Evolutionary conservation across 2,329 filamentous ascomycete genomes (phyloP), one percentile per base, ranked within the genome.

Genomic region (Geosmithia flava): DNA sequence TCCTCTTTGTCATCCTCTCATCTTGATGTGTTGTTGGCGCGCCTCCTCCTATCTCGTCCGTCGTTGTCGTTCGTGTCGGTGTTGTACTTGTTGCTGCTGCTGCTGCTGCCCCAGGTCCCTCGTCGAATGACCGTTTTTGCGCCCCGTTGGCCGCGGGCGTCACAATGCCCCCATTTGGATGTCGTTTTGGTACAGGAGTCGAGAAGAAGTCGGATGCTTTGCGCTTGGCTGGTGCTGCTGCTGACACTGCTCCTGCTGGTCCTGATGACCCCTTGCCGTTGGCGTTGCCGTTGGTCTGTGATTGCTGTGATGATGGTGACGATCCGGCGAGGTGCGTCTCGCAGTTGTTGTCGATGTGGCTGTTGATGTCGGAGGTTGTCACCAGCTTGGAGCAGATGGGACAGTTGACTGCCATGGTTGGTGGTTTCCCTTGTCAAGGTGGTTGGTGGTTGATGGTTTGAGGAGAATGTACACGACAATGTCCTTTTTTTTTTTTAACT

Each of bases 261-360:
- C 23, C 23, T 27, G 23, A 4, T 27, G 23, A 27, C 23, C 23
- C 23, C 23, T 27, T 27, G 23, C 23, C 8, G 23, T 49, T 13
- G 56, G 53, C 2, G 60, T 62, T 19, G 6, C 44, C 44, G 44
- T 45, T 45, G 4, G 67, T 54, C 50, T 58, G 59, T 43, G 58
- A 63, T 45, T 53, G 62, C 44, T 56, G 59, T 44, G 57, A 64
- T 44, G 53, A 59, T 27, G 60, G 59, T 10, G 61, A 56, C 55
- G 69, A 59, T 50, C 81, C 77, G 60, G 84, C 68, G 53, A 93
- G 63, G 60, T 83, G 83, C 37, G 70, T 73, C 51, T 76, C 65
- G 68, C 91, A 97, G 53, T 77, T 78, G 29, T 87, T 91, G 68
- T 97, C 93, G 60, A 97, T 80, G 65, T 97, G 91, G 55, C 75